phyloP scores from a whole-genome alignment of 2,329 filamentous ascomycete species.

The Ascochyta koolunga region DNA sequence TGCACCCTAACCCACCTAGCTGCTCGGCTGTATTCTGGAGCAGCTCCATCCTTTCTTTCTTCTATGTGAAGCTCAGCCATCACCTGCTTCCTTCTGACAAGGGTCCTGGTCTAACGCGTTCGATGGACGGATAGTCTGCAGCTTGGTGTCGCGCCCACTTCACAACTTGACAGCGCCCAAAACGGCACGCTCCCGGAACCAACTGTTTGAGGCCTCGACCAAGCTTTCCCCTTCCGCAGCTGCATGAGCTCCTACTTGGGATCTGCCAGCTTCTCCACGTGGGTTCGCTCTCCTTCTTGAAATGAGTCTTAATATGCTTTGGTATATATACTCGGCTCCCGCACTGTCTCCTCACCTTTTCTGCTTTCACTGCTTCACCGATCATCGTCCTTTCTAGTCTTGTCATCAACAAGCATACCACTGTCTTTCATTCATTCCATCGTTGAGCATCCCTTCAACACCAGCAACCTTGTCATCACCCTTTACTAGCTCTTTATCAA shows the following conservation, averaged over 20 bases:
- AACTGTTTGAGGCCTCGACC: slow-evolving; percentile 48
- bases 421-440: slow-evolving; percentile 2
- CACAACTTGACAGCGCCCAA: slow-evolving; percentile 48
- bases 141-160: slow-evolving; percentile 46
- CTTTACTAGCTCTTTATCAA: slow-evolving; percentile 37
- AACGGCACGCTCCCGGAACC: slow-evolving; percentile 47
- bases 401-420: slow-evolving; percentile 2
- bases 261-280: slow-evolving; percentile 46
- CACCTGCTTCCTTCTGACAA: slow-evolving; percentile 35
- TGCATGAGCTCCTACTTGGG: slow-evolving; percentile 44
- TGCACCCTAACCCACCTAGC: slow-evolving; percentile 34
- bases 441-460: background rate
- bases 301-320: slow-evolving; percentile 37
- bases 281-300: slow-evolving; percentile 40
- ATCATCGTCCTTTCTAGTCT: slow-evolving; percentile 16
- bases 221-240: slow-evolving; percentile 42
- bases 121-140: slow-evolving; percentile 38
- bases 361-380: slow-evolving; percentile 18
- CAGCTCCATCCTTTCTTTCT: slow-evolving; percentile 24
- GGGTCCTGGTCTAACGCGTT: slow-evolving; percentile 37
- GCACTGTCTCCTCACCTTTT: slow-evolving; percentile 25
- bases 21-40: slow-evolving; percentile 39
- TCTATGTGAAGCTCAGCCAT: slow-evolving; percentile 35
- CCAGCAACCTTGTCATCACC: slow-evolving; percentile 3
- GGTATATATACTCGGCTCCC: slow-evolving; percentile 37